Conservation (phyloP, 495 filamentous ascomycete species). For the Penicillium desertorum region DNA sequence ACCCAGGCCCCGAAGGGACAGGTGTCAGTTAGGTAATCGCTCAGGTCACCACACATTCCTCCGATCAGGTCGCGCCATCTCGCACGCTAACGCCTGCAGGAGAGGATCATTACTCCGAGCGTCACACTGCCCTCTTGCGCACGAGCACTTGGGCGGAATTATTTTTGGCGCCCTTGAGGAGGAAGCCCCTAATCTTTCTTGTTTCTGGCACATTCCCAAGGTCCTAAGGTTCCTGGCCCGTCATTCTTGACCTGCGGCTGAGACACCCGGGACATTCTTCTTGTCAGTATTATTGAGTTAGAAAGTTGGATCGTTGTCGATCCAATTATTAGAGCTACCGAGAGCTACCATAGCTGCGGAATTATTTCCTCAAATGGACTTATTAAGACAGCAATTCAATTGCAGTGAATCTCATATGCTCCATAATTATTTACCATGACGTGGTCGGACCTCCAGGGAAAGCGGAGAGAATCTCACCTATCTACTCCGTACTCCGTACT, state of each 20-base stretch:
- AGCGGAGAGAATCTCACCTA: background rate
- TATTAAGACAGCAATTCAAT: background rate
- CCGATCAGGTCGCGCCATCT: constrained; percentile 29
- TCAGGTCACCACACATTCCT: constrained; percentile 3
- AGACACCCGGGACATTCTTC: background rate
- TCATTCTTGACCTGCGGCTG: constrained; percentile 14
- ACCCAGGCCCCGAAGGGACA: background rate
- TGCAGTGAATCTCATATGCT: background rate
- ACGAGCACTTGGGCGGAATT: constrained; percentile 12
- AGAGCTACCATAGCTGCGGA: background rate
- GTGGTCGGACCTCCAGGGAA: constrained; percentile 10
- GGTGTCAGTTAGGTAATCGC: constrained; percentile 5
- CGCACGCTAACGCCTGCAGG: constrained; percentile 21
- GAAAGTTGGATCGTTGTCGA: background rate
- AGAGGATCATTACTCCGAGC: constrained; percentile 29
- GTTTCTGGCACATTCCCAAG: constrained; percentile 24
- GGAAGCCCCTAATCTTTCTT: background rate
- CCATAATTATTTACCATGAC: constrained; percentile 1
- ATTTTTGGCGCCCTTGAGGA: constrained; percentile 2
- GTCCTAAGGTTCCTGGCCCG: constrained; percentile 2
- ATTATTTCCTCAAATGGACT: background rate
- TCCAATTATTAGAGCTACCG: background rate
- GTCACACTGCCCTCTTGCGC: constrained; percentile 6
- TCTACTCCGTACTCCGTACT: background rate
- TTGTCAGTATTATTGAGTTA: background rate